phyloP scores from a whole-genome alignment of 371 early-diverging fungal species.

The Mortierella sp. region DNA sequence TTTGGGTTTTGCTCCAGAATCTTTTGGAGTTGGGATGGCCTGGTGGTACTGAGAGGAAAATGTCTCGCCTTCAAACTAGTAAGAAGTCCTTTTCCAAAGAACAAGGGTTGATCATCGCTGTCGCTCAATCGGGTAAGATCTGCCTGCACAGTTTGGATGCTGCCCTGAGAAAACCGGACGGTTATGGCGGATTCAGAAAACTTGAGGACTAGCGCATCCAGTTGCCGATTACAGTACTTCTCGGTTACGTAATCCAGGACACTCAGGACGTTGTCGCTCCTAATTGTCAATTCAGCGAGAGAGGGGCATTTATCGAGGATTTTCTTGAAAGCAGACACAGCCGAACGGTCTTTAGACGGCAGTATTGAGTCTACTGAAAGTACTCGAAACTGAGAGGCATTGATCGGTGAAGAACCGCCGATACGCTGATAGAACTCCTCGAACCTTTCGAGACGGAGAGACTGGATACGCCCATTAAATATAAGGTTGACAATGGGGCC shows the following conservation, averaged over 20 bases:
- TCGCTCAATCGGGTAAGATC: too few relatives aligned
- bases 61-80: too few relatives aligned
- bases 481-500: constrained; percentile 20
- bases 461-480: constrained; percentile 2
- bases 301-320: not conserved
- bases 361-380: constrained; percentile 5
- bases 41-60: too few relatives aligned
- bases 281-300: not conserved
- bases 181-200: not conserved
- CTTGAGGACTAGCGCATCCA: not conserved
- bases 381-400: not conserved
- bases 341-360: not conserved
- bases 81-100: too few relatives aligned
- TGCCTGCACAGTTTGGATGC: too few relatives aligned
- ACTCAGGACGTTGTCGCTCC: not conserved
- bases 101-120: too few relatives aligned
- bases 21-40: too few relatives aligned
- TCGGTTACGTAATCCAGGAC: not conserved
- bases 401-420: not conserved
- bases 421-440: constrained; percentile 15
- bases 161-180: too few relatives aligned
- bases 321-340: not conserved
- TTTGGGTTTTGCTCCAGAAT: too few relatives aligned
- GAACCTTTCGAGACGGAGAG: not conserved
- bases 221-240: not conserved